Conservation (phyloP, 352 stramenopile species). For the Phytopythium helicoides region DNA sequence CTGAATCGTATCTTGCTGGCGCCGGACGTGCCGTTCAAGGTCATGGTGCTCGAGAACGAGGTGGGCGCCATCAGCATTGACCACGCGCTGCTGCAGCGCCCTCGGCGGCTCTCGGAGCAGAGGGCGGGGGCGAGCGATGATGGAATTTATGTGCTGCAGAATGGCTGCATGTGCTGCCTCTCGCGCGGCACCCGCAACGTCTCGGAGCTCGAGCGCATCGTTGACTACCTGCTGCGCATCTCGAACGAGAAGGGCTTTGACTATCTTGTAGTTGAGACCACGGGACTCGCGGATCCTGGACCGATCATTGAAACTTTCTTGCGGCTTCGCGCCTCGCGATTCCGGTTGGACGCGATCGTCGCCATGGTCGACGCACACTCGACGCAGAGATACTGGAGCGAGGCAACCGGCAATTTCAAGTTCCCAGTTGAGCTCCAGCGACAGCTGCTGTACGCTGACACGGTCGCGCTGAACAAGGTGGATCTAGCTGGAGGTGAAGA, state of each 20-base stretch:
- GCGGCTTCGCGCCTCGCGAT: slow-evolving; percentile 84
- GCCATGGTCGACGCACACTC: slow-evolving; percentile 93
- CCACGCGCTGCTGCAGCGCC: slow-evolving; percentile 44
- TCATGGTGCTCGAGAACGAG: slow-evolving; percentile 95
- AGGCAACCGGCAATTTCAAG: slow-evolving; percentile 12
- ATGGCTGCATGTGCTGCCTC: slow-evolving; percentile 98
- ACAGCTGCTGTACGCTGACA: slow-evolving; percentile 66
- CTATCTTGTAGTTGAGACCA: slow-evolving; percentile 97
- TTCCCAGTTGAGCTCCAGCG: slow-evolving; percentile 64
- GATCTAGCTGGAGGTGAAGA: slow-evolving; percentile 43
- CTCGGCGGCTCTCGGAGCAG: too few relatives aligned
- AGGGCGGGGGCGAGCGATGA: slow-evolving; percentile 31
- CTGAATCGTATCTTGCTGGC: slow-evolving; percentile 94
- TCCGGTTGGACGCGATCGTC: slow-evolving; percentile 95
- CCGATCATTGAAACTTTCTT: slow-evolving; percentile 98
- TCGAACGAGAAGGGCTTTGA: slow-evolving; percentile 90
- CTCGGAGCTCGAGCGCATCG: slow-evolving; percentile 88
- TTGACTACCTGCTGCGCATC: slow-evolving; percentile 80
- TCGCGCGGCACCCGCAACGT: slow-evolving; percentile 89
- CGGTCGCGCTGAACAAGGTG: slow-evolving; percentile 73
- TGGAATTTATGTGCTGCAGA: slow-evolving; percentile 97
- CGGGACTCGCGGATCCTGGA: slow-evolving; percentile 94
- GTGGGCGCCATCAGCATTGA: slow-evolving; percentile 70
- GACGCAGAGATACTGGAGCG: slow-evolving; percentile 38
- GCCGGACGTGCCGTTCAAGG: slow-evolving; percentile 85